phyloP scores from a whole-genome alignment of 352 stramenopile species.

The Pythium sp. region DNA sequence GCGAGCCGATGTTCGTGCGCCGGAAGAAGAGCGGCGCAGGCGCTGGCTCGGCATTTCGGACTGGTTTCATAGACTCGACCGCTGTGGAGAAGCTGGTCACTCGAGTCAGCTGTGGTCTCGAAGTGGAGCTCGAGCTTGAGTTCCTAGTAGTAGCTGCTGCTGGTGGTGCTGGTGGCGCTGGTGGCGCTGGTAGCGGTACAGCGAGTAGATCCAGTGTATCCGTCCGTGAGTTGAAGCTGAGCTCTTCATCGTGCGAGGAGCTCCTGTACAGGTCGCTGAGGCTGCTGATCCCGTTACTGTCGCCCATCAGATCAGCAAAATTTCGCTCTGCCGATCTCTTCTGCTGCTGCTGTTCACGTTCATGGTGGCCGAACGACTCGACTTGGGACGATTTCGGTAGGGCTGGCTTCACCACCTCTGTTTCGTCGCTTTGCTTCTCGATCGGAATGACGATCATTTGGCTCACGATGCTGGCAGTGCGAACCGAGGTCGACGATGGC shows the following conservation, averaged over 20 bases:
- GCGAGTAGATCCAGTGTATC: background rate
- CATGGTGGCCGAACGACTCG: background rate
- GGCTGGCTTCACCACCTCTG: background rate
- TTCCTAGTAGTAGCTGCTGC: background rate
- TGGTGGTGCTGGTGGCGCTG: background rate
- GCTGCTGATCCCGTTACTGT: slow-evolving; percentile 8
- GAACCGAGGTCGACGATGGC: background rate
- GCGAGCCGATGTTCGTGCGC: slow-evolving; percentile 31
- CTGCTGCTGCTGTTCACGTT: background rate
- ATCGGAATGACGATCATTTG: slow-evolving; percentile 9
- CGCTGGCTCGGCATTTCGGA: slow-evolving; percentile 7
- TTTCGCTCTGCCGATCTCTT: background rate
- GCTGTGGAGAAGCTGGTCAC: slow-evolving; percentile 14
- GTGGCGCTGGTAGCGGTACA: background rate
- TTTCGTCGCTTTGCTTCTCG: background rate
- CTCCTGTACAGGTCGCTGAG: slow-evolving; percentile 12
- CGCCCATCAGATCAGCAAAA: background rate
- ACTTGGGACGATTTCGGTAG: background rate
- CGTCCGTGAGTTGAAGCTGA: background rate
- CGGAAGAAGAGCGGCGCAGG: slow-evolving; percentile 38
- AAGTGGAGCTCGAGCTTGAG: background rate
- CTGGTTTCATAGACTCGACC: slow-evolving; percentile 34
- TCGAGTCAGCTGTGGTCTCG: background rate
- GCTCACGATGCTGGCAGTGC: slow-evolving; percentile 20
- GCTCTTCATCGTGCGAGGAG: slow-evolving; percentile 5